phyloP scores from a whole-genome alignment of 495 filamentous ascomycete species.

The Bombardia bombarda region DNA sequence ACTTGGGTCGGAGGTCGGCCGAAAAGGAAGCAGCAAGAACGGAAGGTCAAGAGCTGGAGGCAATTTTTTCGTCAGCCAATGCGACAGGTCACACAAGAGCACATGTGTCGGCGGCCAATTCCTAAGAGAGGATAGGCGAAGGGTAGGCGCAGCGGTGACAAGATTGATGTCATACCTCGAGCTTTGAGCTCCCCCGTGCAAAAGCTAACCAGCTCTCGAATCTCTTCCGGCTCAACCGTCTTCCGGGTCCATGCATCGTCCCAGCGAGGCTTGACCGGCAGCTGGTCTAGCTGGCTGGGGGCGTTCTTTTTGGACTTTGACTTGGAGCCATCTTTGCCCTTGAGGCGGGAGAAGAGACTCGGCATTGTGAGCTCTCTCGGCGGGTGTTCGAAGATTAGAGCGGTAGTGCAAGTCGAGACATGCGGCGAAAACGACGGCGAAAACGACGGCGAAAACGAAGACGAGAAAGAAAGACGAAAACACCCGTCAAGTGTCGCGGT shows the following conservation, averaged over 20 bases:
- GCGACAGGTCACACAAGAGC: constrained; percentile 8
- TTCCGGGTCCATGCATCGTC: constrained; percentile 85
- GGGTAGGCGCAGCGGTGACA: constrained; percentile 12
- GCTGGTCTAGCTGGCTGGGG: constrained; percentile 36
- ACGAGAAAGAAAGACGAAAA: too few relatives aligned
- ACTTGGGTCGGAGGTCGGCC: constrained; percentile 84
- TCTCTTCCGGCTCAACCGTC: constrained; percentile 80
- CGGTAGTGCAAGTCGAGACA: constrained; percentile 13
- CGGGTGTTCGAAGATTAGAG: constrained; percentile 8
- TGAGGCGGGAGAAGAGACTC: constrained; percentile 67
- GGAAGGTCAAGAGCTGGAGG: constrained; percentile 73
- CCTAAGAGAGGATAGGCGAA: neutral
- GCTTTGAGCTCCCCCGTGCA: constrained; percentile 91
- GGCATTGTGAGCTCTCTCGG: constrained; percentile 37
- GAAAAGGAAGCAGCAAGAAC: constrained; percentile 92
- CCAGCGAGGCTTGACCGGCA: constrained; percentile 65
- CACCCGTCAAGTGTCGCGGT: constrained; percentile 2
- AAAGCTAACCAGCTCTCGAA: constrained; percentile 73
- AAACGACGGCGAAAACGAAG: too few relatives aligned
- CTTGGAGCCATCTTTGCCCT: constrained; percentile 57
- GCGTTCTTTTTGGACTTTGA: constrained; percentile 57
- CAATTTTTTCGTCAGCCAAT: constrained; percentile 29
- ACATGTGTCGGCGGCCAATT: constrained; percentile 2
- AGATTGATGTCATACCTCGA: constrained; percentile 62
- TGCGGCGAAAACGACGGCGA: constrained; percentile 5